A percentile compares a stretch with the other conserved stretches of the same genome.
These are phyloP conservation scores for Botrytis fragariae DNA, from an alignment of 2,329 filamentous ascomycete genomes.

Conservation along the genomic window DNA sequence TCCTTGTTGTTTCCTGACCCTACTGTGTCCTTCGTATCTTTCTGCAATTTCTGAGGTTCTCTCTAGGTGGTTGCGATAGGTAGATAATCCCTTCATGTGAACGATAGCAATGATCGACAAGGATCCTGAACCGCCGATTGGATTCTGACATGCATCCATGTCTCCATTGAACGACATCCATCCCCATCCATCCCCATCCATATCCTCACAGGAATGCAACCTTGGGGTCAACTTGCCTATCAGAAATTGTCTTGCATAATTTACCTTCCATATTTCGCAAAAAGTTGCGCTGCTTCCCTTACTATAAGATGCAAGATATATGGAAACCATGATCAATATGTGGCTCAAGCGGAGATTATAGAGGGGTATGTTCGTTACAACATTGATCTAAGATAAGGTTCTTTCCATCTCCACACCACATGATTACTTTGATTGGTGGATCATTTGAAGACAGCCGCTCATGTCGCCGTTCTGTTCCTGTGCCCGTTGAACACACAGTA, in stretches of 20 bases:
- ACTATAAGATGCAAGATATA: not conserved
- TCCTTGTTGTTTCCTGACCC: not conserved
- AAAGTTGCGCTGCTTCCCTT: not conserved
- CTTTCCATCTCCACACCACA: not conserved
- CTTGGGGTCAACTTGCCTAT: not conserved
- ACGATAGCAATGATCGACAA: not conserved
- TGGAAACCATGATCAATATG: constrained; percentile 3
- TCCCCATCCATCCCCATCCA: not conserved
- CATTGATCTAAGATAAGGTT: constrained; percentile 18
- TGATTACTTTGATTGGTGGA: constrained; percentile 4
- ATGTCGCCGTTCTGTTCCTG: not conserved
- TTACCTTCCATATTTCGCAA: constrained; percentile 5
- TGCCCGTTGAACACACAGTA: not conserved
- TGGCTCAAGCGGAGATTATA: not conserved
- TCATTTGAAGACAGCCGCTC: constrained; percentile 12
- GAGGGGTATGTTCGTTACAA: not conserved
- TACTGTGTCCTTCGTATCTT: not conserved
- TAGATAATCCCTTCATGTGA: not conserved
- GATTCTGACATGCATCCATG: not conserved
- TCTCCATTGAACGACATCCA: not conserved
- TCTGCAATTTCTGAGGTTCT: not conserved
- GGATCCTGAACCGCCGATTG: not conserved
- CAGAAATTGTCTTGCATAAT: not conserved
- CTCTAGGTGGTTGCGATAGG: not conserved
- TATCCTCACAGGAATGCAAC: not conserved